A percentile compares a stretch with the other conserved stretches of the same genome.
Evolutionary conservation across 306 rosid genomes (phyloP).

Genomic region (Gleditsia sinensis): DNA sequence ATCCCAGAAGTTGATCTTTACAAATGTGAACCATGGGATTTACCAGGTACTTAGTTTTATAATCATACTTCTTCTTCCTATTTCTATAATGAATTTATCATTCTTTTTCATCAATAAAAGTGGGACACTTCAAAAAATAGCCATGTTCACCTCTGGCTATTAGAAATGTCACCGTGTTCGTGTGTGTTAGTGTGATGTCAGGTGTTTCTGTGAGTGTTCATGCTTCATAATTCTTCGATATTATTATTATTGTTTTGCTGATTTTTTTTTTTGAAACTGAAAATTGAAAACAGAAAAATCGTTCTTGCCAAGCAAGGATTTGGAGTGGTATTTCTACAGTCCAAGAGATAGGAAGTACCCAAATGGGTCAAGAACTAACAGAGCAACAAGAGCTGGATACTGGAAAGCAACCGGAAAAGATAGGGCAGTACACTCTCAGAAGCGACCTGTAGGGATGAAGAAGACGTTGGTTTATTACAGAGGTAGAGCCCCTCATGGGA

Average conservation of each 20-base stretch:
- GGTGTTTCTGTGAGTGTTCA: too few species aligned
- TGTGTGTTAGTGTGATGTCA: too few species aligned
- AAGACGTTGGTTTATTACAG: slow-evolving; percentile 88
- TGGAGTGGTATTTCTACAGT: slow-evolving; percentile 98
- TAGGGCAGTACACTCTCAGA: slow-evolving; percentile 70
- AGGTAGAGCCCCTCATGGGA: slow-evolving; percentile 96
- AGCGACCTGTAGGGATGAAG: slow-evolving; percentile 78
- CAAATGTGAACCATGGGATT: slow-evolving; percentile 98
- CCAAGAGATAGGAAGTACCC: slow-evolving; percentile 94
- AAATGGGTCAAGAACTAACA: slow-evolving; percentile 95
- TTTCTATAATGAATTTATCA: not conserved
- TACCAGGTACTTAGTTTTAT: slow-evolving; percentile 63
- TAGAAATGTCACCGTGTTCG: too few species aligned
- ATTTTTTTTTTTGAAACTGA: too few species aligned
- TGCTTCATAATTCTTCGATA: too few species aligned
- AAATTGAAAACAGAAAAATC: slow-evolving; percentile 81
- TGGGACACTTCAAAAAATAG: too few species aligned
- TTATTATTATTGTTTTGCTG: too few species aligned
- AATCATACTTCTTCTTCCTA: not conserved
- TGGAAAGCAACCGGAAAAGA: slow-evolving; percentile 99
- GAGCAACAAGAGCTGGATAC: slow-evolving; percentile 89
- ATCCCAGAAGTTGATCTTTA: slow-evolving; percentile 95
- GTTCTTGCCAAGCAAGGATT: slow-evolving; percentile 82
- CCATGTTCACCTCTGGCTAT: too few species aligned
- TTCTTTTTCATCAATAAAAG: too few species aligned